A percentile compares a stretch with the other conserved stretches of the same genome.
phyloP scores from a whole-genome alignment of 1,284 basidiomycete genomes.

The Amylostereum chailletii region DNA sequence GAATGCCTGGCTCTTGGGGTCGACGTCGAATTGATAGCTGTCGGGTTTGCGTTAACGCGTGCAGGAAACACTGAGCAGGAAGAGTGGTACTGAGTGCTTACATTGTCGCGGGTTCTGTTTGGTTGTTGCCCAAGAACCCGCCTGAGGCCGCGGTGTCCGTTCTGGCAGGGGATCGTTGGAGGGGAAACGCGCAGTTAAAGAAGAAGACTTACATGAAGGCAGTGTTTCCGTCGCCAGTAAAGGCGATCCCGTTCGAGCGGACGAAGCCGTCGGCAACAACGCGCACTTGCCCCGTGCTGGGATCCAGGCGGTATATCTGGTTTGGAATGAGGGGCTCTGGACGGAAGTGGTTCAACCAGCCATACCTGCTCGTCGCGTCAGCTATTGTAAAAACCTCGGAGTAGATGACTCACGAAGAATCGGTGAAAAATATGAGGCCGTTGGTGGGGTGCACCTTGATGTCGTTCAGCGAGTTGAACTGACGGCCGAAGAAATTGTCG shows the following conservation, averaged over 20 bases:
- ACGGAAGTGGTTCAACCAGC: conserved; percentile 57
- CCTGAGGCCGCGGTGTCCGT: conserved; percentile 41
- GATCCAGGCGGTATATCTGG: conserved; percentile 7
- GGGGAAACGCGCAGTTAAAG: background rate
- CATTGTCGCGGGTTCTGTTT: conserved; percentile 63
- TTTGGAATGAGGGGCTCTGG: conserved; percentile 6
- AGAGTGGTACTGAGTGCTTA: conserved; percentile 20
- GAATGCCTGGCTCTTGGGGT: conserved; percentile 45
- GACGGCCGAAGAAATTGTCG: conserved; percentile 51
- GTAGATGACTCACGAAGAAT: conserved; percentile 43
- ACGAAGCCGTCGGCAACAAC: conserved; percentile 8
- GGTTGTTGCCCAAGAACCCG: conserved; percentile 48
- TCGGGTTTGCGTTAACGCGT: background rate
- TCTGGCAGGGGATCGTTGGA: conserved; percentile 21
- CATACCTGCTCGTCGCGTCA: conserved; percentile 37
- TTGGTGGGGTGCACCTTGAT: conserved; percentile 62
- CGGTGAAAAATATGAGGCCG: conserved; percentile 64
- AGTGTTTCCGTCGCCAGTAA: conserved; percentile 7
- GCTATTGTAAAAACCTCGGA: background rate
- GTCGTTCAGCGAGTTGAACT: conserved; percentile 80
- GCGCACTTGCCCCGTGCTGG: conserved; percentile 1
- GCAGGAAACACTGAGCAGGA: background rate
- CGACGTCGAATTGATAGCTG: conserved; percentile 70
- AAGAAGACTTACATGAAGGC: conserved; percentile 5
- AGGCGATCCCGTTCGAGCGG: conserved; percentile 6